Base-by-base conservation (phyloP, 148 eudicot genomes). In the Rheum nobile region DNA sequence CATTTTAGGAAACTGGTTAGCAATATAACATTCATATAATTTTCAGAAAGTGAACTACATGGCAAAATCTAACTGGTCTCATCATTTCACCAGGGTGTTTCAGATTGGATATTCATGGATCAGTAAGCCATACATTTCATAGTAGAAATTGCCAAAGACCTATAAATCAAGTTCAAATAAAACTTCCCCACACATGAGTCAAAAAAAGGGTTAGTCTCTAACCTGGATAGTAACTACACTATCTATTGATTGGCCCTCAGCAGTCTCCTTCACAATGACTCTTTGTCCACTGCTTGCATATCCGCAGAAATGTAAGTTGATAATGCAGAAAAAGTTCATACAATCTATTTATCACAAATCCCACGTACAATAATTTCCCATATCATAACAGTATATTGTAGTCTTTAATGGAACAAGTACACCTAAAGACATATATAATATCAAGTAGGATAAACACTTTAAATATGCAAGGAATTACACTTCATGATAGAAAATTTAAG, bases 171-270 rank as follows among this genome's bases (percentile, higher is more conserved):
- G 59, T 29, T 29, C 37, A 61, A 21, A 52, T 22, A 19, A 13
- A 4, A 61, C 7, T 28, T 29, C 12, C 37, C 35, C 4, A 32
- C 50, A 55, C 31, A 10, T 0, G 31, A 8, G 13, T 55, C 54
- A 7, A 9, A 19, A 24, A 6, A 21, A 50, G 2, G 26, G 57
- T 7, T n/a, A 17, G 24, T 19, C 26, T 67, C 86, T 81, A 82
- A 94, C 98, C 97, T 89, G 90, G 83, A 91, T 80, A 42, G 96
- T 91, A 46, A 89, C 98, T 38, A 82, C 86, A 79, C 74, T 86
- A 67, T 94, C 93, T 72, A 82, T 84, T 37, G 79, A 29, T 63
- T 84, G 84, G 68, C 82, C 86, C 46, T 84, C 97, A 59, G 78
- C 72, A 67, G 76, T 81, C 26, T 91, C 95, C 76, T 89, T 86